phyloP scores from a whole-genome alignment of 106 monocot species.

The Platanthera zijinensis region DNA sequence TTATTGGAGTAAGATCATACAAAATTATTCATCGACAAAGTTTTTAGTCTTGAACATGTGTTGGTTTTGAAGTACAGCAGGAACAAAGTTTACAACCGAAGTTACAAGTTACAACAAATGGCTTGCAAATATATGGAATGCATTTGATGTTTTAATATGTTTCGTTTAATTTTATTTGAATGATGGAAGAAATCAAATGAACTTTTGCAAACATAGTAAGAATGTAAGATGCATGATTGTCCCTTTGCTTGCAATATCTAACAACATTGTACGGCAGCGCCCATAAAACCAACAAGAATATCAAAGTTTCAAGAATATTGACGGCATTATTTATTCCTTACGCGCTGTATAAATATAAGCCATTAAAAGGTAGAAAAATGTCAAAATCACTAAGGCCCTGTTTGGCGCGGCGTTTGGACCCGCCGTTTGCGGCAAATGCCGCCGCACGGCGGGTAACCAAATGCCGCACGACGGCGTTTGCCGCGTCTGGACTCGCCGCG shows the following conservation, averaged over 20 bases:
- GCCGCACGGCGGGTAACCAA: too few species aligned
- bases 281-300: neutral
- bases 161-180: neutral
- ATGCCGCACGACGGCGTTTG: too few species aligned
- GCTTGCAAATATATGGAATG: neutral
- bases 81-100: neutral
- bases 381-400: too few species aligned
- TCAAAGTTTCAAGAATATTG: neutral
- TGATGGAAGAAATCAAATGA: neutral
- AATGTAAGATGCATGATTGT: neutral
- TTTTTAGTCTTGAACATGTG: neutral
- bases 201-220: neutral
- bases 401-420: too few species aligned
- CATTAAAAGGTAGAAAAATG: neutral
- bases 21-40: neutral
- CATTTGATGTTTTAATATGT: neutral
- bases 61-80: neutral
- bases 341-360: neutral
- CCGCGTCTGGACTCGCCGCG: too few species aligned
- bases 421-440: too few species aligned
- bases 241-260: neutral
- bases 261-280: neutral
- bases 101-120: neutral
- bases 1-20: neutral
- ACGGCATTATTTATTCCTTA: neutral